Conservation (phyloP, 768 basidiomycete genomes). For the Kwoniella bestiolae region DNA sequence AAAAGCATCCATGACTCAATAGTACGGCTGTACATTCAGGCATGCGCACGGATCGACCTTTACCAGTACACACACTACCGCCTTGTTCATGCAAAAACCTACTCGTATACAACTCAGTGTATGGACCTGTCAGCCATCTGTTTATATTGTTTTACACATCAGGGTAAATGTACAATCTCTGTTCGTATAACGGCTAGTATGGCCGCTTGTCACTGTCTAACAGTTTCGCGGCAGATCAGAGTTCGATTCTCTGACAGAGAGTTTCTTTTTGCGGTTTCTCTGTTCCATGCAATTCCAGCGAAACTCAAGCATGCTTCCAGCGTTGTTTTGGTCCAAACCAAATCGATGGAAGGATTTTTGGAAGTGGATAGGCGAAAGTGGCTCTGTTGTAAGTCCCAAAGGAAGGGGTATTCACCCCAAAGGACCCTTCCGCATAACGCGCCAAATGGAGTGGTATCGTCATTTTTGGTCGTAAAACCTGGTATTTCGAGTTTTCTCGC, state of each 20-base stretch:
- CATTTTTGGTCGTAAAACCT: too few relatives aligned
- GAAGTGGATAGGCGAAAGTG: background rate
- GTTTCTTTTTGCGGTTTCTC: slow-evolving; percentile 19
- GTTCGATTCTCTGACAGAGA: slow-evolving; percentile 37
- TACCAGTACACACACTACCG: too few relatives aligned
- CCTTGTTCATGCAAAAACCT: too few relatives aligned
- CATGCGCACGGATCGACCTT: too few relatives aligned
- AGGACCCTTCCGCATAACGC: too few relatives aligned
- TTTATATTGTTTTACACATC: background rate
- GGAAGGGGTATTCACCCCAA: background rate
- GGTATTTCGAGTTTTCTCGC: background rate
- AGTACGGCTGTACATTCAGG: too few relatives aligned
- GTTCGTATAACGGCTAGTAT: slow-evolving; percentile 39
- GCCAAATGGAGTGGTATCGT: too few relatives aligned
- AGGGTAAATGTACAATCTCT: slow-evolving; percentile 12
- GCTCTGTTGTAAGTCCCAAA: background rate
- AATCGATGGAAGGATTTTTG: too few relatives aligned
- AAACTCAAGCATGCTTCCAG: background rate
- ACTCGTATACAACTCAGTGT: too few relatives aligned
- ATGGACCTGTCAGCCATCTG: too few relatives aligned
- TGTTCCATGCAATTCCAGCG: background rate
- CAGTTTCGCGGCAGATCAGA: slow-evolving; percentile 28
- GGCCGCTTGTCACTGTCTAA: slow-evolving; percentile 27
- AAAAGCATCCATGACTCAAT: too few relatives aligned
- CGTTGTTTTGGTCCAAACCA: background rate